A percentile compares a stretch with the other conserved stretches of the same genome.
Evolutionary conservation across 306 rosid genomes (phyloP).

Genomic region (Castanea mollissima): DNA sequence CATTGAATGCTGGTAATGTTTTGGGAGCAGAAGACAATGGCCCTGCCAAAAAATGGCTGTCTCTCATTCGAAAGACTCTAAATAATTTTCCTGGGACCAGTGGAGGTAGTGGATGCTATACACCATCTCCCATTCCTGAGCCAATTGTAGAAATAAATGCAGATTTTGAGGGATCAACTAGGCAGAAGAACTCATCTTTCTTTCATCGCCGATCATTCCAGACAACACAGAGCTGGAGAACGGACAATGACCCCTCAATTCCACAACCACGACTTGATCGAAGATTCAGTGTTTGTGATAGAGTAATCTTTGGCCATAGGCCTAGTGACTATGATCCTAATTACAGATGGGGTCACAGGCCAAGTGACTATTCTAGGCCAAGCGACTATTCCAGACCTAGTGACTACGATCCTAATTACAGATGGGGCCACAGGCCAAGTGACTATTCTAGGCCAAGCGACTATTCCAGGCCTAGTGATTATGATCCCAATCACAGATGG

Average conservation of each 20-base stretch:
- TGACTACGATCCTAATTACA: conserved; percentile 41
- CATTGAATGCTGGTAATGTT: conserved; percentile 96
- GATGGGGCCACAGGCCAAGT: conserved; percentile 82
- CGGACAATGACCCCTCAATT: conserved; percentile 78
- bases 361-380: conserved; percentile 86
- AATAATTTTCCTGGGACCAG: conserved; percentile 95
- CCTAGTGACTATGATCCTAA: conserved; percentile 74
- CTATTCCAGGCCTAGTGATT: conserved; percentile 42
- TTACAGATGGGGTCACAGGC: conserved; percentile 78
- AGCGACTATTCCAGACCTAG: conserved; percentile 51
- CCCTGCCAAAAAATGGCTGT: conserved; percentile 97
- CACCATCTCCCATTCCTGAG: conserved; percentile 93
- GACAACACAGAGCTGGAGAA: conserved; percentile 82
- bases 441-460: conserved; percentile 81
- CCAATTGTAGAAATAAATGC: conserved; percentile 87
- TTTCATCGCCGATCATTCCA: conserved; percentile 93
- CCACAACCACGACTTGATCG: conserved; percentile 80
- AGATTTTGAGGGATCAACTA: conserved; percentile 91
- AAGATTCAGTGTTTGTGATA: conserved; percentile 91
- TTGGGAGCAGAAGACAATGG: conserved; percentile 98
- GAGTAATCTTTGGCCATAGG: conserved; percentile 86
- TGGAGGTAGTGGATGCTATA: conserved; percentile 68
- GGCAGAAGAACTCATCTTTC: conserved; percentile 94
- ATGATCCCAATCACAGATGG: conserved; percentile 59
- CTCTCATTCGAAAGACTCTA: conserved; percentile 84